Base-by-base conservation (phyloP, 352 stramenopile genomes). In the Blastocystis sp. region DNA sequence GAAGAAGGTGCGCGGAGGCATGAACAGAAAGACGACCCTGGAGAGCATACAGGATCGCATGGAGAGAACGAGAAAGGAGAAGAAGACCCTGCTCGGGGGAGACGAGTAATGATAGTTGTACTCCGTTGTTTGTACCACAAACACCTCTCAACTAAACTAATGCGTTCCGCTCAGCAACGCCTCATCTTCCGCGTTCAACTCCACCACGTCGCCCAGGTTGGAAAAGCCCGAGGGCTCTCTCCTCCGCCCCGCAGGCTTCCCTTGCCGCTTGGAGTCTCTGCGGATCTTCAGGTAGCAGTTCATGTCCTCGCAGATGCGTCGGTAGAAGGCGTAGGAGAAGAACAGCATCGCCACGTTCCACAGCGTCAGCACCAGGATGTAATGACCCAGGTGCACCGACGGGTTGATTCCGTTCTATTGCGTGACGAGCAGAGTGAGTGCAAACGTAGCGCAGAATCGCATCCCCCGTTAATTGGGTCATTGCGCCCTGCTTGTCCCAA, bases 371-470 rank as follows among this genome's bases (percentile, higher is more conserved):
- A 48, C 59, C 2, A 63, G 2, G 24, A 81, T 63, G 42, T 81
- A 81, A 14, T 21, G 7, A 45, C 70, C 70, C 19, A 81, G 54
- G 17, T 9, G 63, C 6, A 66, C 48, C 2, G 40, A 54, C 17
- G 70, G 70, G 24, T 81, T 66, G 45, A 81, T 64, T 52, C 70
- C 70, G 42, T 64, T 81, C 70, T 81, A 81, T 1, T n/a, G 19
- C 21, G 7, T 11, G 48, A 34, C 28, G 11, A 19, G 6, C 6
- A 34, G 19, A 3, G 2, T 34, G 3, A 63, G 3, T n/a, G 14
- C 14, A 7, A 45, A 81, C 70, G 38, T 81, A 81, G 19, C 59
- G 1, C 24, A 81, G 70, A 64, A 81, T 81, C 14, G 28, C 43
- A 63, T 81, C 70, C 21, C 70, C 70, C 3, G 42, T 81, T 3